phyloP scores from a whole-genome alignment of 179 eudicot species.

The Amaranthus tricolor region DNA sequence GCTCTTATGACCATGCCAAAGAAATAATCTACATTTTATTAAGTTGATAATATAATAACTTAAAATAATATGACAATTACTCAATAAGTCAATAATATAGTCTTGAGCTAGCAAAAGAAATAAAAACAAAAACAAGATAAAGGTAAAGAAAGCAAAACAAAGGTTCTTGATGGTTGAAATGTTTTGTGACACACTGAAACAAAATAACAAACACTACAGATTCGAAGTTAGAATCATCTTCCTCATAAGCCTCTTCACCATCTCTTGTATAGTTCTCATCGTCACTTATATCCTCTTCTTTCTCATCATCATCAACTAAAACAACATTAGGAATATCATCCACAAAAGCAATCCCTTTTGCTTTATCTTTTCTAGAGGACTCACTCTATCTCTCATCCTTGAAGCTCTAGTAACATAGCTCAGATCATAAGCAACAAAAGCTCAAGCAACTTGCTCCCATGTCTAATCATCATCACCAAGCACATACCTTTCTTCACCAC shows the following conservation, averaged over 20 bases:
- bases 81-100: no score
- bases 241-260: not conserved
- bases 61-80: no score
- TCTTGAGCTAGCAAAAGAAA: no score
- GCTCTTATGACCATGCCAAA: no score
- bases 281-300: not conserved
- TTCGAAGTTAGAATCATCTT: no score
- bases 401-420: slow-evolving; percentile 6
- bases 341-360: not conserved
- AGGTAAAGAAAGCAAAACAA: no score
- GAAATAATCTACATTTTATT: no score
- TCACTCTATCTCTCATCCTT: not conserved
- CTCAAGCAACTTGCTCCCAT: not conserved
- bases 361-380: not conserved
- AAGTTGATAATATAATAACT: no score
- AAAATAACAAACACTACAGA: no score
- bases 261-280: not conserved
- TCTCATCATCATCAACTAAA: not conserved
- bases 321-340: not conserved
- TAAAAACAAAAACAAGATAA: no score
- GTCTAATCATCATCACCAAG: not conserved
- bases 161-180: no score
- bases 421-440: slow-evolving; percentile 6
- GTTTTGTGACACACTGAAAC: no score
- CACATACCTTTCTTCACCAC: not conserved